phyloP scores from a whole-genome alignment of 495 filamentous ascomycete genomes.

The Aspergillus ostianus region DNA sequence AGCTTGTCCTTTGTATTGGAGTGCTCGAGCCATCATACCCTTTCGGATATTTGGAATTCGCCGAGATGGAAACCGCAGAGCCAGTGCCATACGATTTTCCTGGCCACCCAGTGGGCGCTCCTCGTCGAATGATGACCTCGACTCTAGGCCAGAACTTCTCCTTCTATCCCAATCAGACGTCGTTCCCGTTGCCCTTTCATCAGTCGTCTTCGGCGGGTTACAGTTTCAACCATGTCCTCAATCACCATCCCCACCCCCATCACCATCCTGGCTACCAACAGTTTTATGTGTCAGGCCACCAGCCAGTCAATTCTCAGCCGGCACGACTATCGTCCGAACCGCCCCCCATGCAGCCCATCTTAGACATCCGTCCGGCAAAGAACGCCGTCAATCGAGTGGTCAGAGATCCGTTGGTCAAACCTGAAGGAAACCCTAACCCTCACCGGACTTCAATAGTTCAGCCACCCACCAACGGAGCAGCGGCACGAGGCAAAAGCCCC shows the following conservation, averaged over 20 bases:
- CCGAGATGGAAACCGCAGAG: conserved; percentile 43
- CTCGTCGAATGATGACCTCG: conserved; percentile 40
- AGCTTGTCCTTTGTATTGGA: not conserved
- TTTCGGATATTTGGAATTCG: not conserved
- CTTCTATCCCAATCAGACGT: conserved; percentile 39
- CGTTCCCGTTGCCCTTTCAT: conserved; percentile 40
- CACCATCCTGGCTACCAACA: conserved; percentile 30
- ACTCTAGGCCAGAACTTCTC: conserved; percentile 33
- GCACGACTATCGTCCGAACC: conserved; percentile 34
- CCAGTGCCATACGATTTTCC: conserved; percentile 45
- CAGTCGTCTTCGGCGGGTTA: conserved; percentile 36
- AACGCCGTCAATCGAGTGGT: conserved; percentile 37
- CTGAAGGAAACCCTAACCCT: conserved; percentile 10
- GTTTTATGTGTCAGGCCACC: conserved; percentile 33
- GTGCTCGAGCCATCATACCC: conserved; percentile 3
- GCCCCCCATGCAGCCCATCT: conserved; percentile 32
- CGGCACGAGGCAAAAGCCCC: conserved; percentile 19
- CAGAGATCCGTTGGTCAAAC: conserved; percentile 25
- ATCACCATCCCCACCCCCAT: conserved; percentile 29
- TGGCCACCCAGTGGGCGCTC: conserved; percentile 36
- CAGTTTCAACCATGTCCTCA: conserved; percentile 34
- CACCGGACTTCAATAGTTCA: conserved; percentile 9
- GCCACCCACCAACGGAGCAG: conserved; percentile 7
- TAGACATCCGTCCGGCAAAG: conserved; percentile 41
- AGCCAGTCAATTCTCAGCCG: conserved; percentile 26